Base-by-base conservation (phyloP, 2,329 filamentous ascomycete species). In the Fusarium aywerte region DNA sequence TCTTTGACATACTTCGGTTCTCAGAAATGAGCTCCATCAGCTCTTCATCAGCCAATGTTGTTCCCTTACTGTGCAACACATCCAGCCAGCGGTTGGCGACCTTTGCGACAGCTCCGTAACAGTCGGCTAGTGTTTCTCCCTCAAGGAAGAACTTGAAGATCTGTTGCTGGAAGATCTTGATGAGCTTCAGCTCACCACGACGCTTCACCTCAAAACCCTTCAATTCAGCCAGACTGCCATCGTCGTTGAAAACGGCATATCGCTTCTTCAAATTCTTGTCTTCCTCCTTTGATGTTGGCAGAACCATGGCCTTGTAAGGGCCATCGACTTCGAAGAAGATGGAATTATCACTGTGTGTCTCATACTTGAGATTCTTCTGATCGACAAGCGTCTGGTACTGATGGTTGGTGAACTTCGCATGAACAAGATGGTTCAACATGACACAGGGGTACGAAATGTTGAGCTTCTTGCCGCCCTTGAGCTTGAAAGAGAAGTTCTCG, bases 311-410 rank as follows among this genome's bases (percentile, higher is more conserved):
- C 77, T 88, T 94, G 84, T 99, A 99, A 1, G 96, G 96, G 6
- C 96, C 96, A 73, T 99, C 96, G 47, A 99, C 96, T 79, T 99
- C 96, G 81, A 99, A 99, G 82, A 99, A 99, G 78, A 99, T 99
- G 32, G 94, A 96, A 79, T 99, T 99, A 76, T 99, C 96, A 81
- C 95, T 98, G 77, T 97, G 92, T 1, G 95, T 99, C 76, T 97
- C 92, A 74, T 99, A 99, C 76, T 89, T 91, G 84, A 96, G 93
- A 0, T 88, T 92, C 61, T 87, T 84, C 4, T 88, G 85, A 71
- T 99, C 94, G 1, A 88, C 85, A 4, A 99, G 84, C 0, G 92
- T 95, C 81, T 99, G 94, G 76, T 99, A 99, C 74, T 99, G 96
- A 73, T 98, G 90, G 73, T 99, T 99, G 25, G 96, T 99, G 78